Evolutionary conservation across 2,329 filamentous ascomycete species (phyloP).

Genomic region (Verticillium zaregamsianum): DNA sequence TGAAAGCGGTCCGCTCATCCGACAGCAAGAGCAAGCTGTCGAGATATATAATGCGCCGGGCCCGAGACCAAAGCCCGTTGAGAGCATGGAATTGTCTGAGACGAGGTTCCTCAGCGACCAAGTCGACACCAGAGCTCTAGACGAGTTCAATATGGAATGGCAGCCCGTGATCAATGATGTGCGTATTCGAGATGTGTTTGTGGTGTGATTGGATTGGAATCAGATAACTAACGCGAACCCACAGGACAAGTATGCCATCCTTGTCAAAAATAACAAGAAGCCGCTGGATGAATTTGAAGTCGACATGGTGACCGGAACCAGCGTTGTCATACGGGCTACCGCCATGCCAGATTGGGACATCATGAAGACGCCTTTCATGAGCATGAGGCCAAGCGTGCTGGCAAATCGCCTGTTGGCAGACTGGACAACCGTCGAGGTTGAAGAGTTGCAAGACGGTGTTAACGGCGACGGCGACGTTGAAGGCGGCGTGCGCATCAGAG

Average conservation of each 20-base stretch:
- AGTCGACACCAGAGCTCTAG: background rate
- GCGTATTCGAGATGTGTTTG: background rate
- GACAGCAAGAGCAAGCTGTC: background rate
- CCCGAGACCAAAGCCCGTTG: background rate
- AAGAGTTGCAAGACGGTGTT: background rate
- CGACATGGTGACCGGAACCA: background rate
- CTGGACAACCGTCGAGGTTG: background rate
- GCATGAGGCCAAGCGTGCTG: background rate
- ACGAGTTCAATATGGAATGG: background rate
- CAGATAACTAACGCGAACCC: background rate
- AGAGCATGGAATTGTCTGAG: background rate
- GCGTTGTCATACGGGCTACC: background rate
- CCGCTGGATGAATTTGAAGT: background rate
- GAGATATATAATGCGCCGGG: background rate
- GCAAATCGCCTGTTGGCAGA: background rate
- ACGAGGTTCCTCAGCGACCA: background rate
- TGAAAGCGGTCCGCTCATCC: background rate
- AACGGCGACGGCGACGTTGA: background rate
- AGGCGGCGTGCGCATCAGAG: background rate
- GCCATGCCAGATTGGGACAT: background rate
- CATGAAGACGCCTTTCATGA: background rate
- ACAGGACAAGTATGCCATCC: background rate
- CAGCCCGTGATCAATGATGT: background rate
- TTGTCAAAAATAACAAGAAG: background rate
- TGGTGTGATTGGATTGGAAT: too few species aligned